Evolutionary conservation across 2,329 filamentous ascomycete genomes (phyloP).

Genomic region (Exutisphaerella laricina): DNA sequence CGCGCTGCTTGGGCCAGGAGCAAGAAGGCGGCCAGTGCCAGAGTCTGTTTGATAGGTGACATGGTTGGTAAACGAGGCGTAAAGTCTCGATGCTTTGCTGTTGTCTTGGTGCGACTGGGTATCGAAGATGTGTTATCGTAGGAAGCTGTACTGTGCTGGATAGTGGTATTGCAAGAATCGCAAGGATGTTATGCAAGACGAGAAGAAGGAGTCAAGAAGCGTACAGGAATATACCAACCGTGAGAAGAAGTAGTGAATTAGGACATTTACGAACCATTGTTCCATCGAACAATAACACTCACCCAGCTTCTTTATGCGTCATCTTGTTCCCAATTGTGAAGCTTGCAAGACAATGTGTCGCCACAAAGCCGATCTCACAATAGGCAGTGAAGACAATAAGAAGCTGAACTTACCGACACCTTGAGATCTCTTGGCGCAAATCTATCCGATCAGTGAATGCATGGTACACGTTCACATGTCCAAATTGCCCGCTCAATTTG

Average conservation of each 20-base stretch:
- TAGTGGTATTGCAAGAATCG: too few species aligned
- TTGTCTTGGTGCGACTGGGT: too few species aligned
- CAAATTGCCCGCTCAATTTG: neutral
- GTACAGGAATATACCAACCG: neutral
- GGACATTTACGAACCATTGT: constrained; percentile 1
- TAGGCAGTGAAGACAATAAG: constrained; percentile 1
- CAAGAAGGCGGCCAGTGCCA: constrained; percentile 16
- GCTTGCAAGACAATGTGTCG: neutral
- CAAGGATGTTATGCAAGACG: too few species aligned
- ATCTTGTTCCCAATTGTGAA: constrained; percentile 1
- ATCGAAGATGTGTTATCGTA: too few species aligned
- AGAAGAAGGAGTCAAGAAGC: neutral
- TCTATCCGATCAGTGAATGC: neutral
- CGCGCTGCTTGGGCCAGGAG: constrained; percentile 10
- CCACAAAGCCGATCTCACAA: constrained; percentile 1
- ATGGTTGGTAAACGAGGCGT: too few species aligned
- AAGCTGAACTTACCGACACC: too few species aligned
- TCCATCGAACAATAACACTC: neutral
- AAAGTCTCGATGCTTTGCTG: too few species aligned
- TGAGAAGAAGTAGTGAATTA: neutral
- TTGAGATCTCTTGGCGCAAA: neutral
- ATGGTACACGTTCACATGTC: constrained; percentile 5
- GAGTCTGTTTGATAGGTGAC: neutral
- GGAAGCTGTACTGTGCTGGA: too few species aligned
- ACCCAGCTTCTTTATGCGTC: neutral